These are phyloP conservation scores for Asterochloris erici DNA, from an alignment of 139 green algal genomes.

Conservation along the genomic window DNA sequence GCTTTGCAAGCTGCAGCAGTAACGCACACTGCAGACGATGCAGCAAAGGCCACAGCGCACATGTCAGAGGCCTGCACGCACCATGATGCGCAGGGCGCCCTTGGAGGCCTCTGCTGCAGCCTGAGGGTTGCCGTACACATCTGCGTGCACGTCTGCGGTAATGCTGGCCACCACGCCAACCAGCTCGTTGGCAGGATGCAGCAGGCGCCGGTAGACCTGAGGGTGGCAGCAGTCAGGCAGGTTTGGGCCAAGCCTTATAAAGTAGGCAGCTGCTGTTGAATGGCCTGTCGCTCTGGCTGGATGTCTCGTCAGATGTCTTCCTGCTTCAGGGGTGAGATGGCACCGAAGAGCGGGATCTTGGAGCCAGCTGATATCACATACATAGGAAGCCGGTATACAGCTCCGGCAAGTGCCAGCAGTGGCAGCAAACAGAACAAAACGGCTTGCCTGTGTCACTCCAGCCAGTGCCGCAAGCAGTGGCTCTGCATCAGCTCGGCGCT, in stretches of 20 bases:
- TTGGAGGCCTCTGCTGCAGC: background rate
- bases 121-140: no score
- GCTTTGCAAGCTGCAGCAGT: background rate
- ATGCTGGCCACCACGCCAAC: background rate
- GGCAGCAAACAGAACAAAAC: background rate
- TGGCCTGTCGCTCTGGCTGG: background rate
- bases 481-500: no score
- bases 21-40: conserved; percentile 21
- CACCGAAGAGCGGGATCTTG: background rate
- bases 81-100: conserved; percentile 8
- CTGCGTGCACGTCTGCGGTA: no score
- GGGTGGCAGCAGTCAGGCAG: no score
- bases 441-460: no score
- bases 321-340: no score
- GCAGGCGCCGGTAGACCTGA: no score
- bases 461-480: no score
- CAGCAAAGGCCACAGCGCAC: conserved; percentile 22
- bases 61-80: conserved; percentile 13
- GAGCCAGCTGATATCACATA: background rate
- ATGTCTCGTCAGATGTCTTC: no score
- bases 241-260: background rate
- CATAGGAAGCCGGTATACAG: background rate
- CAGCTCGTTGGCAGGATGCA: background rate
- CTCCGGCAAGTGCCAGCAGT: background rate
- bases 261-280: conserved; percentile 4